Evolutionary conservation across 805 yeast genomes (phyloP).

Genomic region (Cyberlindnera veronae): DNA sequence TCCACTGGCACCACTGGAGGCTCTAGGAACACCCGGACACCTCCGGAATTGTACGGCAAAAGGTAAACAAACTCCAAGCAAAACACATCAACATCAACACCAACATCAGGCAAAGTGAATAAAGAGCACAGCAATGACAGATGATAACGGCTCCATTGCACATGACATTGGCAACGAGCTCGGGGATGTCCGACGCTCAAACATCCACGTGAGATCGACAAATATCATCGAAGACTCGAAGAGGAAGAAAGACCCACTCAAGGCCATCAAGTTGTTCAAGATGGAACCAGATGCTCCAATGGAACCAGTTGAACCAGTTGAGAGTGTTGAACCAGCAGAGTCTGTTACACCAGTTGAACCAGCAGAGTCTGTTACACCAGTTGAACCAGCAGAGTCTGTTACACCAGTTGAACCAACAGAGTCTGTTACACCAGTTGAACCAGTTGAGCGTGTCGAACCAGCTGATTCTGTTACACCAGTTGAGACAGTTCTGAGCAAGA

Average conservation of each 20-base stretch:
- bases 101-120: no score
- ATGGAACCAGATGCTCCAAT: not conserved
- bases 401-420: not conserved
- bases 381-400: no score
- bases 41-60: not conserved
- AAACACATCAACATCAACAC: not conserved
- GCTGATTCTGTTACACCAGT: not conserved
- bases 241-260: conserved; percentile 9
- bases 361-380: no score
- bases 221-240: conserved; percentile 8
- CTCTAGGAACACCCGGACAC: not conserved
- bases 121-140: not conserved
- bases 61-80: not conserved
- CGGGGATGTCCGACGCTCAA: conserved; percentile 18
- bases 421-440: not conserved
- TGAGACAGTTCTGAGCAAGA: no score
- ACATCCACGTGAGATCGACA: conserved; percentile 7
- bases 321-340: not conserved
- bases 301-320: not conserved
- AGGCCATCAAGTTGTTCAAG: conserved; percentile 3
- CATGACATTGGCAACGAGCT: conserved; percentile 25
- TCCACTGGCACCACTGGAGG: not conserved
- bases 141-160: conserved; percentile 5
- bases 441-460: not conserved
- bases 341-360: no score